Conservation (phyloP, 306 rosid species). For the Vigna reflexopilosa region DNA sequence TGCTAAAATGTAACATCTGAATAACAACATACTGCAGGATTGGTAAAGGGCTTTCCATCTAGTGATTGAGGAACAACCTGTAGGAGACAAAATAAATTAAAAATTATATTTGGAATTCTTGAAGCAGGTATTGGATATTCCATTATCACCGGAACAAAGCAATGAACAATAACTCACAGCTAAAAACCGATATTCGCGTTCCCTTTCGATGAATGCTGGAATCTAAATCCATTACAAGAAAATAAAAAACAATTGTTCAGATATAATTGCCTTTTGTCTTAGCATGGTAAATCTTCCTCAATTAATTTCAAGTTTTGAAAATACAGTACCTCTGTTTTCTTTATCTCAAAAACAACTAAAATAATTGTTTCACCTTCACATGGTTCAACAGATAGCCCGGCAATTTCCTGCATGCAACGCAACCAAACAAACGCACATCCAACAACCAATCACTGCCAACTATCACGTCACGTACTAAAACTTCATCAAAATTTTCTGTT, state of each 20-base stretch:
- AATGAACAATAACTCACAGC: conserved; percentile 56
- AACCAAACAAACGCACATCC: not conserved
- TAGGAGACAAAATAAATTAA: conserved; percentile 19
- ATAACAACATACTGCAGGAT: conserved; percentile 64
- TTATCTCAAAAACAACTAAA: conserved; percentile 72
- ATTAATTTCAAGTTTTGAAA: conserved; percentile 3
- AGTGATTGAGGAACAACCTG: conserved; percentile 79
- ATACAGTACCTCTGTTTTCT: conserved; percentile 69
- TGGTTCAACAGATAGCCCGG: conserved; percentile 80
- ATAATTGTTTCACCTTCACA: conserved; percentile 73
- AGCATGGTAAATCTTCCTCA: not conserved
- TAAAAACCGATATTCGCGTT: conserved; percentile 76
- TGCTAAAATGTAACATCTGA: conserved; percentile 17
- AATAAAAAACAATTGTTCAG: not conserved
- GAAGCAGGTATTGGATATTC: not conserved
- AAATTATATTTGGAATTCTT: conserved; percentile 22
- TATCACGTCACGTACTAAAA: not conserved
- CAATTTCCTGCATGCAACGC: conserved; percentile 73
- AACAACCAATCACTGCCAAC: not conserved
- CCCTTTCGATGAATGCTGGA: conserved; percentile 81
- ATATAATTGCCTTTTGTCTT: not conserved
- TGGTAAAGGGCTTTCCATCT: conserved; percentile 65
- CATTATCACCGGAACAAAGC: not conserved
- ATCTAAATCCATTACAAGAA: conserved; percentile 56
- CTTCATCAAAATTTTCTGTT: too few species aligned